Evolutionary conservation across 306 rosid genomes (phyloP).

Genomic region (Macrotyloma uniflorum): DNA sequence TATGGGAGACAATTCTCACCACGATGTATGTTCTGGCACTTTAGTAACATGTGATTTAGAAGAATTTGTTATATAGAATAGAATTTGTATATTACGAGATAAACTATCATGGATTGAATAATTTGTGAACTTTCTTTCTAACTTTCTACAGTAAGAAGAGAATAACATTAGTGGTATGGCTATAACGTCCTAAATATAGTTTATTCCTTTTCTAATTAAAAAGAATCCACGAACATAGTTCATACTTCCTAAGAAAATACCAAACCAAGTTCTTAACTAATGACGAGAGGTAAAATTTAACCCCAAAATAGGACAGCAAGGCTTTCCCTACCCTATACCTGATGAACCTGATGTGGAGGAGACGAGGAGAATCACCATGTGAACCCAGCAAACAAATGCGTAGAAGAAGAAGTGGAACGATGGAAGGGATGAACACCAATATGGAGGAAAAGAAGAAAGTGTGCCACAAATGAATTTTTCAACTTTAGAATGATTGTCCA

Average conservation of each 20-base stretch:
- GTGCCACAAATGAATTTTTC: not conserved
- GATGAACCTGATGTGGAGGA: not conserved
- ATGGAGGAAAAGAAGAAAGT: not conserved
- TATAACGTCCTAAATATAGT: too few relatives aligned
- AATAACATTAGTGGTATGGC: not conserved
- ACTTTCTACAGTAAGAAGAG: not conserved
- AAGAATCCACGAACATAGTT: not conserved
- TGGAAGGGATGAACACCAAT: not conserved
- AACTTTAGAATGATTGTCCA: not conserved
- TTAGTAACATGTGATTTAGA: not conserved
- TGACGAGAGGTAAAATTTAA: not conserved
- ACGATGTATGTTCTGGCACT: not conserved
- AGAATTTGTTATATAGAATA: not conserved
- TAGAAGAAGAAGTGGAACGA: not conserved
- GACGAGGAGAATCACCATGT: not conserved
- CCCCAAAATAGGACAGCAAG: not conserved
- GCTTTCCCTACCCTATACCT: not conserved
- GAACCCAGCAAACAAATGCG: not conserved
- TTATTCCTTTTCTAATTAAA: not conserved
- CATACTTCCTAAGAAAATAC: not conserved
- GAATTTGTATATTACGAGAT: not conserved
- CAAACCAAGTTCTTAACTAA: not conserved
- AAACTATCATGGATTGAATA: constrained; percentile 16
- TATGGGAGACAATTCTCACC: not conserved
- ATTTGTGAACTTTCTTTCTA: not conserved